Percentiles rank a stretch among this genome's conserved stretches.
Evolutionary conservation across 2,329 filamentous ascomycete species (phyloP).

Genomic region (Cercospora berteroae): DNA sequence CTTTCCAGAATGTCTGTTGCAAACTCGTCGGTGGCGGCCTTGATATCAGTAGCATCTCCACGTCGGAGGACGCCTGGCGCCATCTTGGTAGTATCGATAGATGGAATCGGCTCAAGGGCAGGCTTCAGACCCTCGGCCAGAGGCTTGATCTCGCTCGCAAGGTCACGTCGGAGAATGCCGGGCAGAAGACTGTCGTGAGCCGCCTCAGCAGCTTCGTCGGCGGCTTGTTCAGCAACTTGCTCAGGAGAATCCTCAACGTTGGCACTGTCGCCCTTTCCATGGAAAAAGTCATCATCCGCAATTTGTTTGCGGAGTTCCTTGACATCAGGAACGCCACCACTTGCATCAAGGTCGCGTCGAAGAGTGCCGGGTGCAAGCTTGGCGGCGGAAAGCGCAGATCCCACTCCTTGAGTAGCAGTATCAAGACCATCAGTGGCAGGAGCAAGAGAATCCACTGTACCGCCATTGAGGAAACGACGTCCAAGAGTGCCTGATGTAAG

Average conservation of each 20-base stretch:
- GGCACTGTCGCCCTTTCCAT: neutral
- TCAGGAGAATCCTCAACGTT: neutral
- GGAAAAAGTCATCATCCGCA: neutral
- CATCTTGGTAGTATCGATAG: neutral
- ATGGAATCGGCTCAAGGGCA: neutral
- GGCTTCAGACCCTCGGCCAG: neutral
- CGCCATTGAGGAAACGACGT: neutral
- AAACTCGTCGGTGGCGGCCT: neutral
- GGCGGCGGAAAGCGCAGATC: neutral
- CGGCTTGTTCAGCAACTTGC: neutral
- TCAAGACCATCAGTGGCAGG: neutral
- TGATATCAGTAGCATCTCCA: neutral
- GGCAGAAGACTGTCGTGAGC: neutral
- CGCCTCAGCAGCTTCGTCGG: neutral
- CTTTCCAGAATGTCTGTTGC: neutral
- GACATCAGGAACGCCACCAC: neutral
- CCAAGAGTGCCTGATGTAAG: neutral
- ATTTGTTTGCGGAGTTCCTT: neutral
- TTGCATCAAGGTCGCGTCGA: neutral
- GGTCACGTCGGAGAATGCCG: too few relatives aligned
- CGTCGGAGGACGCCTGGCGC: neutral
- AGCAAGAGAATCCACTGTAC: neutral
- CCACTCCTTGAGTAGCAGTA: neutral
- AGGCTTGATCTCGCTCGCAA: neutral
- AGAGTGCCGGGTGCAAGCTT: neutral